Evolutionary conservation across 805 yeast genomes (phyloP), one percentile per base, ranked within the genome.

Genomic region (Suhomyces pyralidae): DNA sequence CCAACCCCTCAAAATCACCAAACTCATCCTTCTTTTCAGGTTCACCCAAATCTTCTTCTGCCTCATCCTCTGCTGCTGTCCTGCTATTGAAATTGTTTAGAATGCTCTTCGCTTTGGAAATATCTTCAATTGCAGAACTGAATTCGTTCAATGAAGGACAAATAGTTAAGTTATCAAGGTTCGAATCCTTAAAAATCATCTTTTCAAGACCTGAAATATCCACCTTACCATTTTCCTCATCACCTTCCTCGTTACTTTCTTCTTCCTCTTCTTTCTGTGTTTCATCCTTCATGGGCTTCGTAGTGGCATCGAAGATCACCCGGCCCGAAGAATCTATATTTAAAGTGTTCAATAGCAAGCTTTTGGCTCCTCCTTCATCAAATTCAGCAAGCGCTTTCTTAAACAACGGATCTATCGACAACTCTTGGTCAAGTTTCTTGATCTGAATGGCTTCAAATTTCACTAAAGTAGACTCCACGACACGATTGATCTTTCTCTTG

Each of bases 311-410:
- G 61, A 87, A 86, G 1, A 85, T 81, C 3, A 87, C 83, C 59
- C 86, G 68, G 0, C 83, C 81, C 1, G 77, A 60, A 0, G 65
- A 51, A 59, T 86, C 85, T 14, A 83, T 73, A 55, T 76, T 75
- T 45, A 87, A 74, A 0, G 88, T 81, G 56, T 87, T 87, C 55
- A 85, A 64, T 43, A 87, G 67, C 48, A 88, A 70, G 54, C 88
- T 81, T 61, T 85, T 87, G 7, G 93, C 85, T 2, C 94, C 93
- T 40, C 92, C 92, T 69, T 87, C 93, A 64, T 88, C 94, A 59
- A 87, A 87, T 49, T 86, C 92, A 0, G 90, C 83, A 48, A 87
- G 70, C 0, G 90, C 86, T 61, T 84, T 85, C 58, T 85, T 86
- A 66, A 88, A 88, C 26, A 88, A 71, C 0, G 93, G 93, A 67